A percentile compares a stretch with the other conserved stretches of the same genome.
Conservation (phyloP, 768 basidiomycete species). For the Xerocomellus intermedius region DNA sequence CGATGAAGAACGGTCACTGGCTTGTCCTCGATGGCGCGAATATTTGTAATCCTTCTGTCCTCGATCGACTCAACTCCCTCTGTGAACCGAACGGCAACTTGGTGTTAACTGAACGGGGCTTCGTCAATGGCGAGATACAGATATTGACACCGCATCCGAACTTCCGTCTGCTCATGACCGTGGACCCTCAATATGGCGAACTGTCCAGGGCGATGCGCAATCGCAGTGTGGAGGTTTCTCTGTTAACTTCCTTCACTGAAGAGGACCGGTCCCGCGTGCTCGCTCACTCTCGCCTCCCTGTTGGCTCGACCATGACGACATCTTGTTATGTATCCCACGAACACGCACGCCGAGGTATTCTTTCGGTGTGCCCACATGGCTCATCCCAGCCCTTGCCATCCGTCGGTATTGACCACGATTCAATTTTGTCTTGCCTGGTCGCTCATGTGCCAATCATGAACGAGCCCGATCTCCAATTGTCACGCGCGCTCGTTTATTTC, state of each 20-base stretch:
- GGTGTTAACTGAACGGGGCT: slow-evolving; percentile 87
- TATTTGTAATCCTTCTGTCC: slow-evolving; percentile 90
- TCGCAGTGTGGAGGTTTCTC: slow-evolving; percentile 82
- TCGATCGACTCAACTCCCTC: slow-evolving; percentile 94
- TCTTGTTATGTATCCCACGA: slow-evolving; percentile 19
- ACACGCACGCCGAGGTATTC: slow-evolving; percentile 27
- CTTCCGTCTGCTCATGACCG: slow-evolving; percentile 92
- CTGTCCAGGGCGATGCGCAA: slow-evolving; percentile 98
- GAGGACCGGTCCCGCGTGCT: slow-evolving; percentile 50
- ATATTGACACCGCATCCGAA: slow-evolving; percentile 77
- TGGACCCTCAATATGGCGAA: slow-evolving; percentile 90
- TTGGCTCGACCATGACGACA: slow-evolving; percentile 2
- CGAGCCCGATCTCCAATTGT: slow-evolving; percentile 1
- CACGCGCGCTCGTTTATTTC: slow-evolving; percentile 29
- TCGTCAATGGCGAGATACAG: slow-evolving; percentile 72
- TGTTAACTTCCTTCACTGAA: slow-evolving; percentile 37
- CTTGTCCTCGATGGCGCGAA: slow-evolving; percentile 90
- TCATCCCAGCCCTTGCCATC: slow-evolving; percentile 31
- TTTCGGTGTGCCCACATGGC: neutral
- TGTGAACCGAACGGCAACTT: slow-evolving; percentile 85
- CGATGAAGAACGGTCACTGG: slow-evolving; percentile 88
- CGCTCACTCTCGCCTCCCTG: slow-evolving; percentile 53
- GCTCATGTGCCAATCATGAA: slow-evolving; percentile 39
- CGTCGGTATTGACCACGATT: slow-evolving; percentile 48
- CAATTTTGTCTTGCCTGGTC: slow-evolving; percentile 42